These are phyloP conservation scores for Jaltomata sinuosa DNA, from an alignment of 257 asterid genomes.

Conservation along the genomic window DNA sequence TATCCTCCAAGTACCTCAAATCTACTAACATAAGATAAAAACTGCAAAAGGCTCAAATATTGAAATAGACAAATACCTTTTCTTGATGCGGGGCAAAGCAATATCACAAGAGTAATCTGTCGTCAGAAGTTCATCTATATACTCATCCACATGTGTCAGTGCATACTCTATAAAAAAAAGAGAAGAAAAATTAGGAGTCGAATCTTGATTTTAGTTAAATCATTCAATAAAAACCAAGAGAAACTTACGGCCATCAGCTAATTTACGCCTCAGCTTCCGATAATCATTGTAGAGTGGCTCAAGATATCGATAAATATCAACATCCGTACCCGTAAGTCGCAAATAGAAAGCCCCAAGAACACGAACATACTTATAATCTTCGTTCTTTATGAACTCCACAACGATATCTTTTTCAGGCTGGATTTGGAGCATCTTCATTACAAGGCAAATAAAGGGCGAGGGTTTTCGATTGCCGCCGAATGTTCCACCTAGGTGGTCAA, in stretches of 20 bases:
- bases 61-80: conserved; percentile 35
- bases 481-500: conserved; percentile 93
- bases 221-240: neutral
- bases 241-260: conserved; percentile 58
- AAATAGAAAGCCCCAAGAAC: conserved; percentile 90
- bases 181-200: neutral
- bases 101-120: conserved; percentile 88
- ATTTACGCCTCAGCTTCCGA: conserved; percentile 63
- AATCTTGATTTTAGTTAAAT: neutral
- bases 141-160: conserved; percentile 87
- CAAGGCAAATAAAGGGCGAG: conserved; percentile 82
- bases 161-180: conserved; percentile 36
- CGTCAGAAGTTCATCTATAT: conserved; percentile 74
- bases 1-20: neutral
- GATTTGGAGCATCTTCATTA: conserved; percentile 95
- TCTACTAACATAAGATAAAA: neutral
- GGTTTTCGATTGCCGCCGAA: conserved; percentile 74
- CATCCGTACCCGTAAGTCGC: conserved; percentile 83
- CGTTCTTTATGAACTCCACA: conserved; percentile 86
- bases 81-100: conserved; percentile 81
- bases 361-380: conserved; percentile 92
- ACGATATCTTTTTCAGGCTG: conserved; percentile 98
- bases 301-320: conserved; percentile 79
- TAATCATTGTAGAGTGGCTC: conserved; percentile 94
- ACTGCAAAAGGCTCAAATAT: neutral